Percentiles rank a stretch among this genome's conserved stretches.
Conservation (phyloP, 2,329 filamentous ascomycete genomes). For the Calonectria fujianensis region DNA sequence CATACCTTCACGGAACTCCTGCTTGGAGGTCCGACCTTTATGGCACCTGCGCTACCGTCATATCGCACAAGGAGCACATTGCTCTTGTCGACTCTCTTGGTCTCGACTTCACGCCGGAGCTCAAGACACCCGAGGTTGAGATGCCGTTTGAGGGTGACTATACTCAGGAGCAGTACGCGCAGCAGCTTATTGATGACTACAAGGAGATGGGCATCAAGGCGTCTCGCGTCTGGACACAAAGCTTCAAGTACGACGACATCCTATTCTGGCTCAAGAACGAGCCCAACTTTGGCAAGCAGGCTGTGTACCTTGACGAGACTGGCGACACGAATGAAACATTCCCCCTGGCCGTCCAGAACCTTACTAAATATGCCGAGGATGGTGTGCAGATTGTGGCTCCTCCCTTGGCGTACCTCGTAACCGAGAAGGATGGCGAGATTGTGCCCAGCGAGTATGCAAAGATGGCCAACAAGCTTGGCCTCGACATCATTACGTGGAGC, state of each 20-base stretch:
- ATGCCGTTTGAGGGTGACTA: constrained; percentile 81
- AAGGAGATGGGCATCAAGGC: constrained; percentile 71
- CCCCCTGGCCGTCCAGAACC: constrained; percentile 71
- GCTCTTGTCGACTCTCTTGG: constrained; percentile 74
- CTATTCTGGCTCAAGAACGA: constrained; percentile 80
- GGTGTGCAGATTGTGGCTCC: constrained; percentile 80
- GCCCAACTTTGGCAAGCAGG: constrained; percentile 76
- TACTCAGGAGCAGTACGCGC: constrained; percentile 78
- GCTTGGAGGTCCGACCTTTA: constrained; percentile 80
- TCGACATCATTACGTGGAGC: constrained; percentile 81
- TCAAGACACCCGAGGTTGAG: constrained; percentile 80
- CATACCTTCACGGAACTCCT: constrained; percentile 76
- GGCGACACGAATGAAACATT: constrained; percentile 73
- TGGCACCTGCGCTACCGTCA: constrained; percentile 76
- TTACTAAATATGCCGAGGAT: constrained; percentile 72
- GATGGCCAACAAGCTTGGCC: constrained; percentile 75
- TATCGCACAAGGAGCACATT: constrained; percentile 79
- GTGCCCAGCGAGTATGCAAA: constrained; percentile 78
- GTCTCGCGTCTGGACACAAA: constrained; percentile 76
- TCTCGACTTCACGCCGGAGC: constrained; percentile 79
- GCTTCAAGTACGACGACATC: constrained; percentile 78
- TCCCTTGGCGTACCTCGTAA: constrained; percentile 77
- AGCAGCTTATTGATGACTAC: constrained; percentile 79
- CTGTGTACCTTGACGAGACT: constrained; percentile 79
- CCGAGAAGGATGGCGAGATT: constrained; percentile 71